phyloP scores from a whole-genome alignment of 176 grass and related monocot species.

The Ensete glaucum region DNA sequence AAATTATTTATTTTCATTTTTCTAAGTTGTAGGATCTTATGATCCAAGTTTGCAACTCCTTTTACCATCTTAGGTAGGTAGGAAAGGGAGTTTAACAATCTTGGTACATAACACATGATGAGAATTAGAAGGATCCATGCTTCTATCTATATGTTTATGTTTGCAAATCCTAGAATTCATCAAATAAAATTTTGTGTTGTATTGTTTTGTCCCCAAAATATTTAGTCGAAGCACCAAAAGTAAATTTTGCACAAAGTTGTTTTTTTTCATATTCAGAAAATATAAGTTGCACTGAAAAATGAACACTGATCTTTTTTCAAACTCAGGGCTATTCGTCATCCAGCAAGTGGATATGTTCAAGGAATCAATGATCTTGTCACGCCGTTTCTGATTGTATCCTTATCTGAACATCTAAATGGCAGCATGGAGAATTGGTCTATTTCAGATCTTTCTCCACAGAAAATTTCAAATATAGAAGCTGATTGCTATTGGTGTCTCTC shows the following conservation, averaged over 20 bases:
- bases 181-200: neutral
- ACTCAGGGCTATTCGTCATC: conserved; percentile 87
- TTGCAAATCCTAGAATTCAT: neutral
- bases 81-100: too few species aligned
- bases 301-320: neutral
- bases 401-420: conserved; percentile 84
- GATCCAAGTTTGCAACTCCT: too few species aligned
- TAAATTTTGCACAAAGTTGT: neutral
- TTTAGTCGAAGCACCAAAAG: neutral
- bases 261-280: neutral
- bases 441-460: conserved; percentile 55
- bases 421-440: conserved; percentile 81
- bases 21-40: too few species aligned
- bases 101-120: too few species aligned
- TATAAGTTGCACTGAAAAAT: neutral
- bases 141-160: neutral
- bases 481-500: conserved; percentile 97
- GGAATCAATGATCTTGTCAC: conserved; percentile 98
- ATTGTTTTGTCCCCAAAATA: neutral
- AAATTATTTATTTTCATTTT: too few species aligned
- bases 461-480: conserved; percentile 71
- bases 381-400: conserved; percentile 80
- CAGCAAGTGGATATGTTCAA: conserved; percentile 95
- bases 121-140: neutral
- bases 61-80: too few species aligned